A percentile compares a stretch with the other conserved stretches of the same genome.
phyloP scores from a whole-genome alignment of 257 asterid species.

The Anisodus acutangulus region DNA sequence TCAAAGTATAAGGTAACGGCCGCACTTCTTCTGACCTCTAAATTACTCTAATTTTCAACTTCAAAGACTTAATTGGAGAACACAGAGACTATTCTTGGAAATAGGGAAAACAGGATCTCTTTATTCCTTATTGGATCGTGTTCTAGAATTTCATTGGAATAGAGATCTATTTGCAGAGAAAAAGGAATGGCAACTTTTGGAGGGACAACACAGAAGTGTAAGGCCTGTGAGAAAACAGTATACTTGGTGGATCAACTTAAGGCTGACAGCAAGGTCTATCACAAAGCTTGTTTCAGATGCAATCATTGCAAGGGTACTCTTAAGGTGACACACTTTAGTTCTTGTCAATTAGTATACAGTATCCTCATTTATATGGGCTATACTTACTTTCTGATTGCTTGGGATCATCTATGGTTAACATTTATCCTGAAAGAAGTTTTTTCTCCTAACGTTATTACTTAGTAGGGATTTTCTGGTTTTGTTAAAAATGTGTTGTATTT shows the following conservation, averaged over 20 bases:
- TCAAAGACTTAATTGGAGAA: background rate
- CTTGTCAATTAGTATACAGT: background rate
- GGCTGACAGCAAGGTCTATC: conserved; percentile 43
- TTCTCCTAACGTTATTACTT: background rate
- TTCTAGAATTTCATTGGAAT: background rate
- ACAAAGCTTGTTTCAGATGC: conserved; percentile 46
- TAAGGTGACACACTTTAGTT: conserved; percentile 33
- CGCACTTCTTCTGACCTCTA: conserved; percentile 30
- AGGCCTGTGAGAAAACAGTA: conserved; percentile 46
- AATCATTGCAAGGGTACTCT: conserved; percentile 50
- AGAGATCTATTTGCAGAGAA: background rate
- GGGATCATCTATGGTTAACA: background rate
- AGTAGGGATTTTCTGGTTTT: background rate
- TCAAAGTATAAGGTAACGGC: conserved; percentile 29
- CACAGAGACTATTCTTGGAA: background rate
- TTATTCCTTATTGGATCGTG: background rate
- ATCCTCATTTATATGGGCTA: background rate
- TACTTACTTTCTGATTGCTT: background rate
- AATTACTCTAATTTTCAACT: conserved; percentile 27
- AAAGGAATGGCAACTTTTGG: conserved; percentile 38
- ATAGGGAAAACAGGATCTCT: background rate
- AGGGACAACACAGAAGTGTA: conserved; percentile 48
- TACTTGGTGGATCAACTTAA: conserved; percentile 49
- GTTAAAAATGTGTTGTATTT: background rate
- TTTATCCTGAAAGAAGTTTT: background rate